Percentiles rank a stretch among this genome's conserved stretches.
Conservation (phyloP, 2,329 filamentous ascomycete genomes). For the Ophiostoma piceae region DNA sequence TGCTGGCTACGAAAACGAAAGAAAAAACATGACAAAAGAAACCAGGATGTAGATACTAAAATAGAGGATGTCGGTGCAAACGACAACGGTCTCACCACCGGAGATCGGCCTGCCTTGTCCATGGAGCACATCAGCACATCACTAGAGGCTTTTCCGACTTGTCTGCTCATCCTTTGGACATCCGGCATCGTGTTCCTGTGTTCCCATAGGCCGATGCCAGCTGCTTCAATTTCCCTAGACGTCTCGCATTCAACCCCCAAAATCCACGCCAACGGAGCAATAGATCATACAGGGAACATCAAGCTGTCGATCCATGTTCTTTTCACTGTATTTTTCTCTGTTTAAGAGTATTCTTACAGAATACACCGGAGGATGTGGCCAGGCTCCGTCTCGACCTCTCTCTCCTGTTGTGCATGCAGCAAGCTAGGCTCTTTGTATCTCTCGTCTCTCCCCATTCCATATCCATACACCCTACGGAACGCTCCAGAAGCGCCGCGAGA, state of each 20-base stretch:
- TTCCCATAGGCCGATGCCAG: conserved; percentile 7
- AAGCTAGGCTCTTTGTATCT: background rate
- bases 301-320: background rate
- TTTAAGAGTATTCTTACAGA: too few relatives aligned
- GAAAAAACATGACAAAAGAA: background rate
- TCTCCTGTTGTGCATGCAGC: background rate
- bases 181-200: background rate
- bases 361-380: background rate
- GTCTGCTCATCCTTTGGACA: background rate
- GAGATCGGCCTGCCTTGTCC: background rate
- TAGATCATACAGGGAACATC: background rate
- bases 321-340: too few relatives aligned
- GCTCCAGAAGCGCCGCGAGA: conserved; percentile 2
- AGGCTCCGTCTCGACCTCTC: background rate
- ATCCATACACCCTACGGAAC: background rate
- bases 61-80: background rate
- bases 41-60: background rate
- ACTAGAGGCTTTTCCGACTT: background rate
- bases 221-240: background rate
- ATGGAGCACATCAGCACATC: background rate
- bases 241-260: background rate
- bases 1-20: background rate
- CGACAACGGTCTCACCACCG: conserved; percentile 8
- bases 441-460: background rate
- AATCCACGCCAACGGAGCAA: background rate